Conservation (phyloP, 345 rosid genomes). For the Eucalyptus sp. region DNA sequence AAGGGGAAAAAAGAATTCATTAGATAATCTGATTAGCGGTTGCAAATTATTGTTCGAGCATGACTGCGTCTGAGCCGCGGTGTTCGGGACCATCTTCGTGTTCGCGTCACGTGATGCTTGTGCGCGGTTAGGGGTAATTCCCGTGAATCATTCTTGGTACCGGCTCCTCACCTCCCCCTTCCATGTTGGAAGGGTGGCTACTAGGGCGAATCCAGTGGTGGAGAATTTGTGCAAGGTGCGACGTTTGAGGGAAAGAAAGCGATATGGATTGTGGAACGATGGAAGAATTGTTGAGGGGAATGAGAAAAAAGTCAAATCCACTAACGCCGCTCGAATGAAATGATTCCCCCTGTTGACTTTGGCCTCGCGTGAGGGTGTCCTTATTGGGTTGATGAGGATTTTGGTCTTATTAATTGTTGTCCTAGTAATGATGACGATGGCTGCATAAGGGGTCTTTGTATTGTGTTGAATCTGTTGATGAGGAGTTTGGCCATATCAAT, state of each 20-base stretch:
- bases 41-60: fast-evolving
- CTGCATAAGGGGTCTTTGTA: not conserved
- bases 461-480: not conserved
- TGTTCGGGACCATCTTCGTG: not conserved
- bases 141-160: not conserved
- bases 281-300: not conserved
- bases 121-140: not conserved
- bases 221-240: not conserved
- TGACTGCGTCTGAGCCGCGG: no score
- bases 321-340: not conserved
- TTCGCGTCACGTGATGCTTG: not conserved
- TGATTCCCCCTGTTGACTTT: not conserved
- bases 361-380: not conserved
- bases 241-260: not conserved
- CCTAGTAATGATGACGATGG: not conserved
- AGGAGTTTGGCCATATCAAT: not conserved
- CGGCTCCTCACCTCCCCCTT: no score
- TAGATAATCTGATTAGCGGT: no score
- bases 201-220: not conserved
- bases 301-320: not conserved
- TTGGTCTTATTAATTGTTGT: not conserved
- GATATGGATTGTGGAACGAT: not conserved
- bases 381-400: not conserved
- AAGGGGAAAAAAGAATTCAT: not conserved
- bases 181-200: no score